A percentile compares a stretch with the other conserved stretches of the same genome.
phyloP scores from a whole-genome alignment of 345 rosid genomes.

The Moringa oleifera region DNA sequence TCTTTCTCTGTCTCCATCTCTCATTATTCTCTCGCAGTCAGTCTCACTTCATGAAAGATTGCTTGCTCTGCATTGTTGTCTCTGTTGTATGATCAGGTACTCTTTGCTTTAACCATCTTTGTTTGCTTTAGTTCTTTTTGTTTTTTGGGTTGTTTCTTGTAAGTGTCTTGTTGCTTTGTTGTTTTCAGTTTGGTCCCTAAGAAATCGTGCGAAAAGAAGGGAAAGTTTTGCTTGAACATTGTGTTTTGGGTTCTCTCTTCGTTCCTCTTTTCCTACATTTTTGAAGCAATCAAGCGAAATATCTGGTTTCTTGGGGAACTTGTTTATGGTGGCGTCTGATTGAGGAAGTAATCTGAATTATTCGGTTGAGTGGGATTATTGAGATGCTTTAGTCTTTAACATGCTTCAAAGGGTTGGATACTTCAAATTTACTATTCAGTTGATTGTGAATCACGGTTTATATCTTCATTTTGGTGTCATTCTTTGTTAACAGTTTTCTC shows the following conservation, averaged over 20 bases:
- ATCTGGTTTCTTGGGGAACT: slow-evolving; percentile 14
- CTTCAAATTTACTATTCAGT: slow-evolving; percentile 18
- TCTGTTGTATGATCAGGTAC: slow-evolving; percentile 44
- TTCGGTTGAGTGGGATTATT: slow-evolving; percentile 3
- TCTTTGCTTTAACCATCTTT: slow-evolving; percentile 4
- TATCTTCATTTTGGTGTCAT: slow-evolving; percentile 22
- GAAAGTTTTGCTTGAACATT: slow-evolving; percentile 8
- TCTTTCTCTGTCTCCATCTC: background rate
- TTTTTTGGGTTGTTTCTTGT: no score
- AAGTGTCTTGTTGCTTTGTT: slow-evolving; percentile 1
- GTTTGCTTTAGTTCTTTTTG: slow-evolving; percentile 4
- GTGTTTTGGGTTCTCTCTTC: slow-evolving; percentile 7
- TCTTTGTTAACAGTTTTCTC: slow-evolving; percentile 11
- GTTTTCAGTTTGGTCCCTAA: slow-evolving; percentile 2
- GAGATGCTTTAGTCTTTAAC: background rate
- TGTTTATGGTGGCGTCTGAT: slow-evolving; percentile 5
- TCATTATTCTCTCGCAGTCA: background rate
- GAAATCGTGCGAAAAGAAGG: slow-evolving; percentile 14
- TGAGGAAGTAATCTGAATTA: slow-evolving; percentile 12
- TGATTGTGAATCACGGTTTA: slow-evolving; percentile 18
- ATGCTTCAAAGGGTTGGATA: background rate
- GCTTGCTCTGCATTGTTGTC: slow-evolving; percentile 25
- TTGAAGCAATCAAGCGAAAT: slow-evolving; percentile 19
- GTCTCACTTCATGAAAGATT: slow-evolving; percentile 13
- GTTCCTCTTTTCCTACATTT: slow-evolving; percentile 12